Percentiles rank a stretch among this genome's conserved stretches.
phyloP scores from a whole-genome alignment of 1,284 basidiomycete genomes.

The Leccinum pachyderme region DNA sequence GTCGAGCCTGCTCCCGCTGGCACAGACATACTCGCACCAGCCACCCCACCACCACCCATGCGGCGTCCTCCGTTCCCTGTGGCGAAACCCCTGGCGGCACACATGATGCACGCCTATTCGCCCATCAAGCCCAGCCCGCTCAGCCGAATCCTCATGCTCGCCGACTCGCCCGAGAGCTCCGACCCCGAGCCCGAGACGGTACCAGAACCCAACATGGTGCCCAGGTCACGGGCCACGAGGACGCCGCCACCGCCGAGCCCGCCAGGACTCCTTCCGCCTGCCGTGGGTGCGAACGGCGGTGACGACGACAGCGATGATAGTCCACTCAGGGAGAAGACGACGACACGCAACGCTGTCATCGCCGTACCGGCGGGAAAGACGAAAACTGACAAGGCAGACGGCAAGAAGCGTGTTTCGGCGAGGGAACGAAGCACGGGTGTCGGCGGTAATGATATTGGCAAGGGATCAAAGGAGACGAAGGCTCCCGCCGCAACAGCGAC shows the following conservation, averaged over 20 bases:
- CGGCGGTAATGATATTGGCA: slow-evolving; percentile 42
- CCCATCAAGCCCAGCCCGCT: slow-evolving; percentile 74
- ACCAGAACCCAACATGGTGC: neutral
- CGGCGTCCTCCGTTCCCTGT: slow-evolving; percentile 48
- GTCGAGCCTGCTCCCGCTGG: slow-evolving; percentile 16
- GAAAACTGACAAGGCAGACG: slow-evolving; percentile 23
- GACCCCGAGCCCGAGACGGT: slow-evolving; percentile 11
- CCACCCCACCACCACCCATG: slow-evolving; percentile 1
- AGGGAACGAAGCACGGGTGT: neutral
- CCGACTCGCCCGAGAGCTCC: slow-evolving; percentile 55
- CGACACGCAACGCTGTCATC: slow-evolving; percentile 25
- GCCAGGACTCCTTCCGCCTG: slow-evolving; percentile 1
- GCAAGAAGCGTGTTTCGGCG: slow-evolving; percentile 25
- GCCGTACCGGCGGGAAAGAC: slow-evolving; percentile 15
- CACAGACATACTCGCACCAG: neutral
- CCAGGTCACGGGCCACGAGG: neutral
- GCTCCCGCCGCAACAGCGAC: slow-evolving; percentile 6
- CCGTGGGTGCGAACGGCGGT: neutral
- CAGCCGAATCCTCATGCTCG: slow-evolving; percentile 69
- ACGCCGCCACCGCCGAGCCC: slow-evolving; percentile 5
- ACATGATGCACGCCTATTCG: slow-evolving; percentile 76
- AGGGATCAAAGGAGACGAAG: slow-evolving; percentile 27
- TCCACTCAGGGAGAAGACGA: slow-evolving; percentile 45
- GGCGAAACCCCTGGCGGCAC: slow-evolving; percentile 63
- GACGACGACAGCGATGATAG: slow-evolving; percentile 28